A percentile compares a stretch with the other conserved stretches of the same genome.
Conservation (phyloP, 1,139 yeast species). For the Saccharomyces hybrid region DNA sequence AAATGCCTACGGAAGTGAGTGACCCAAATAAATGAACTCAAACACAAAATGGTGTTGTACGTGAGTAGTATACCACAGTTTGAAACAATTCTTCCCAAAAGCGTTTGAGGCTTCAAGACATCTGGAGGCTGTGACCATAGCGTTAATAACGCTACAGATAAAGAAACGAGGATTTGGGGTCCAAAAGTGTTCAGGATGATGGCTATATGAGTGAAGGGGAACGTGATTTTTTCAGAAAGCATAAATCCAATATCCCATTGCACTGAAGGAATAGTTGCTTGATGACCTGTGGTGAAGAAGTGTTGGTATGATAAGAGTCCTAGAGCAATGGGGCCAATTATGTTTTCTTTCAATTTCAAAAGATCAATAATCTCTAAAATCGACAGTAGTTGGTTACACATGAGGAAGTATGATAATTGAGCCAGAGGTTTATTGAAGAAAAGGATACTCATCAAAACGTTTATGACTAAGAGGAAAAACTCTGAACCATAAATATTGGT, state of each 20-base stretch:
- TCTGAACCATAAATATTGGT: constrained; percentile 84
- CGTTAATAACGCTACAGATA: constrained; percentile 66
- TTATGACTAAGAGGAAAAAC: constrained; percentile 65
- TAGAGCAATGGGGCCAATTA: constrained; percentile 64
- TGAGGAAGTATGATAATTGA: constrained; percentile 59
- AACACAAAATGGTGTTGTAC: constrained; percentile 63
- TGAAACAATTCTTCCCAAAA: constrained; percentile 62
- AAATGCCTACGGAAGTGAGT: constrained; percentile 85
- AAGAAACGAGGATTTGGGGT: constrained; percentile 60
- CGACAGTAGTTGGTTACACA: constrained; percentile 66
- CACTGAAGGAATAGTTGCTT: constrained; percentile 87
- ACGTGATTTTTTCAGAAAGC: constrained; percentile 61
- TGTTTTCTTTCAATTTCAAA: constrained; percentile 55
- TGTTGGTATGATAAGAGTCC: constrained; percentile 73
- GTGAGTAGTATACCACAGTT: constrained; percentile 60
- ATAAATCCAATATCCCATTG: constrained; percentile 95
- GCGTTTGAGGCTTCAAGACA: constrained; percentile 50
- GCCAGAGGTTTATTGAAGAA: constrained; percentile 83
- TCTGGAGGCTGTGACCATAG: constrained; percentile 74
- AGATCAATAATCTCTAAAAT: constrained; percentile 64
- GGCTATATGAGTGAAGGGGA: constrained; percentile 82
- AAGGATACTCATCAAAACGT: constrained; percentile 57
- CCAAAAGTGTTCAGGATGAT: constrained; percentile 80
- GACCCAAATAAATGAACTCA: constrained; percentile 73
- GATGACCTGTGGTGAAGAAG: constrained; percentile 93